Base-by-base conservation (phyloP, 2,329 filamentous ascomycete genomes). In the Aureobasidium sp. region DNA sequence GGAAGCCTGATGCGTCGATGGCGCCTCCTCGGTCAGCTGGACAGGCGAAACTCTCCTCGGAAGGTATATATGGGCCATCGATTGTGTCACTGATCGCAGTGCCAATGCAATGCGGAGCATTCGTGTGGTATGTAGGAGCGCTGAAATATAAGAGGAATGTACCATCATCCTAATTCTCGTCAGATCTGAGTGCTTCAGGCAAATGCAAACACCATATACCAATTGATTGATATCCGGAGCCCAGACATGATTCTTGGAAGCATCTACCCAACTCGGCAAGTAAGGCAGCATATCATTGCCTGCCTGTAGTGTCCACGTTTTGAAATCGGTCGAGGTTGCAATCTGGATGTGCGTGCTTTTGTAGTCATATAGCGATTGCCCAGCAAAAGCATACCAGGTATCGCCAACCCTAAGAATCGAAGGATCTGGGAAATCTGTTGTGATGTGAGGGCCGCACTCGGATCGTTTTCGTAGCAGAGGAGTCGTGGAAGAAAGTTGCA, bases 311-410 rank as follows among this genome's bases (percentile, higher is more conserved):
- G 59, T 65, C 70, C 71, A 73, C 49, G 64, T 67, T 15, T 63
- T 42, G 63, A 74, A 74, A 65, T 75, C 70, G 27, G 53, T 54
- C 1, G 73, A 74, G 1, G 64, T 68, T 12, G 73, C 73, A 8
- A 74, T 56, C 61, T 74, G 73, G 14, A 74, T 67, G 42, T 74
- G 68, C 64, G 67, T 67, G 29, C 50, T 60, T 29, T 62, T 66
- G 12, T 64, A 62, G 19, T 63, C 63, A 19, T 60, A 65, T n/a
- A 65, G 64, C 44, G 69, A 70, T 61, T 61, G 60, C 5, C 73
- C 73, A 33, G 65, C 73, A 60, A 73, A 74, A 14, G 72, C 72
- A 59, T 72, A 74, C 72, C 72, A 75, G 1, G 67, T 71, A 29
- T 68, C 64, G 39, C 64, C 69, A 27, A 69, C 67, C 44, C 68